These are phyloP conservation scores for Lanmaoa rubissima DNA, from an alignment of 768 basidiomycete species.

Conservation along the genomic window DNA sequence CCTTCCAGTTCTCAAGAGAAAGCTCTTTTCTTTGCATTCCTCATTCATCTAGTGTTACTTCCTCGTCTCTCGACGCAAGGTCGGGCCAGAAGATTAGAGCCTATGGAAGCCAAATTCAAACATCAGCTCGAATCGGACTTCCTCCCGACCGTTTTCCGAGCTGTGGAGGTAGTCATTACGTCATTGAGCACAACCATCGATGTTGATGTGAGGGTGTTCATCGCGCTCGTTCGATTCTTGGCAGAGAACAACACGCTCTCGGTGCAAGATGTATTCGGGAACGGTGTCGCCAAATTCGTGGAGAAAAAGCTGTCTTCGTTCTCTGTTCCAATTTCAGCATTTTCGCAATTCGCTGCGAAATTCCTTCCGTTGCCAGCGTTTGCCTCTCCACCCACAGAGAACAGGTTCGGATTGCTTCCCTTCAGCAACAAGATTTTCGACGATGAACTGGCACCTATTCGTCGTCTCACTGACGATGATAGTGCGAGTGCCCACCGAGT, in stretches of 20 bases:
- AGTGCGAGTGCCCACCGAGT: constrained; percentile 3
- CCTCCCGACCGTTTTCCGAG: constrained; percentile 39
- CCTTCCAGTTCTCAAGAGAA: constrained; percentile 5
- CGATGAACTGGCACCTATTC: constrained; percentile 37
- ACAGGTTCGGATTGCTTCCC: constrained; percentile 31
- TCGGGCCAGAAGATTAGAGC: constrained; percentile 36
- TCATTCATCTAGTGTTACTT: constrained; percentile 41
- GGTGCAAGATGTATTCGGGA: constrained; percentile 30
- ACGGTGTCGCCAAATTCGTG: constrained; percentile 23
- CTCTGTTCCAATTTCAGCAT: constrained; percentile 16
- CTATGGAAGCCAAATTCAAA: constrained; percentile 30
- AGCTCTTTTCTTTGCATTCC: constrained; percentile 36
- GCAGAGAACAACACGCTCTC: constrained; percentile 23
- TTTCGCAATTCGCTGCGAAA: constrained; percentile 16
- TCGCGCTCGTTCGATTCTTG: constrained; percentile 41
- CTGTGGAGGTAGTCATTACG: constrained; percentile 27
- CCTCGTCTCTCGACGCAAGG: constrained; percentile 37
- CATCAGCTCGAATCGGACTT: constrained; percentile 36
- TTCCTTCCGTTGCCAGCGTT: constrained; percentile 18
- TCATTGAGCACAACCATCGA: constrained; percentile 34
- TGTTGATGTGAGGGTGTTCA: constrained; percentile 54
- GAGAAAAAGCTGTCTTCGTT: constrained; percentile 21
- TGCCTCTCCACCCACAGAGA: not conserved
- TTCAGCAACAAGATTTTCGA: constrained; percentile 45
- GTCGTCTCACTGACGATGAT: constrained; percentile 8